phyloP scores from a whole-genome alignment of 2,329 filamentous ascomycete genomes.

The Cercospora citrullina region DNA sequence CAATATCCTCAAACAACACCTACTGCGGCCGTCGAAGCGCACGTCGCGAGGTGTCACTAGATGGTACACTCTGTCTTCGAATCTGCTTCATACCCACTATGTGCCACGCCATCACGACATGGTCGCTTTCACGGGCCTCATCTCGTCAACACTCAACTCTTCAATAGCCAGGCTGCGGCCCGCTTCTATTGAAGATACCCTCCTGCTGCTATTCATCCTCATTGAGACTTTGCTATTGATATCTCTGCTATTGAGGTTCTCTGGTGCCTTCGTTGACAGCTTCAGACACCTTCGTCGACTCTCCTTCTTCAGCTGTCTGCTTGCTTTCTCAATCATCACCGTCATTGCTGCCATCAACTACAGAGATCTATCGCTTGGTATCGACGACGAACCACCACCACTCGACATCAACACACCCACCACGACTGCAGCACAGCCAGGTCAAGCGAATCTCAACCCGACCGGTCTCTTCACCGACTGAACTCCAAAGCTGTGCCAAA shows the following conservation, averaged over 20 bases:
- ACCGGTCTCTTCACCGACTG: background rate
- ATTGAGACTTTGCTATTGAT: slow-evolving; percentile 30
- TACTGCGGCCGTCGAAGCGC: slow-evolving; percentile 2
- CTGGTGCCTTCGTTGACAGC: slow-evolving; percentile 5
- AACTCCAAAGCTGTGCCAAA: background rate
- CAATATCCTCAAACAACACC: slow-evolving; percentile 16
- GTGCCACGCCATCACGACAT: slow-evolving; percentile 1
- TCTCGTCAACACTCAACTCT: background rate
- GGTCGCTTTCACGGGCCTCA: background rate
- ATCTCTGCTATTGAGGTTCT: slow-evolving; percentile 26
- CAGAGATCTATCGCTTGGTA: slow-evolving; percentile 2
- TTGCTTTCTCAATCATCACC: slow-evolving; percentile 18
- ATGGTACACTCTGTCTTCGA: background rate
- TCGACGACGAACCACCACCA: slow-evolving; percentile 24
- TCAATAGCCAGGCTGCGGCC: slow-evolving; percentile 23
- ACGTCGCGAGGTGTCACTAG: background rate
- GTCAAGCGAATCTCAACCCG: background rate
- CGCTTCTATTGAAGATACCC: slow-evolving; percentile 30
- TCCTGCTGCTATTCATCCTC: slow-evolving; percentile 32
- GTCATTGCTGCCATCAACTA: slow-evolving; percentile 15
- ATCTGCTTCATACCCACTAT: background rate
- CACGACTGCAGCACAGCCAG: background rate
- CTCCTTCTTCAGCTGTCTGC: slow-evolving; percentile 18
- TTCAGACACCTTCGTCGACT: slow-evolving; percentile 18
- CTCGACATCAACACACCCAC: slow-evolving; percentile 7